These are phyloP conservation scores for Eragrostis curvula DNA, from an alignment of 176 grass and related monocot genomes.

Conservation along the genomic window DNA sequence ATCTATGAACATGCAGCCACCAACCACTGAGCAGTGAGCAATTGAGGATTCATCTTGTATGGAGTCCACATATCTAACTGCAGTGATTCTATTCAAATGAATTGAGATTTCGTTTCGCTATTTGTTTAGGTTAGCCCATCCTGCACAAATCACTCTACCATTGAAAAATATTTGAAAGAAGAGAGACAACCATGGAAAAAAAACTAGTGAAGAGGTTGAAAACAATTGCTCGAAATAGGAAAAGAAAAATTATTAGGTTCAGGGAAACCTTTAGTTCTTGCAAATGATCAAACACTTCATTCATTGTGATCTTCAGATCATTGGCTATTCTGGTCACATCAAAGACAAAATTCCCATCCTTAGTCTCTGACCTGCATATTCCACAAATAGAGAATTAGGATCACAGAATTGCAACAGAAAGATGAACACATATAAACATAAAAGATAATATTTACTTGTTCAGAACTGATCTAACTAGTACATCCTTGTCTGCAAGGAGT, in stretches of 20 bases:
- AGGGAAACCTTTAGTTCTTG: conserved; percentile 77
- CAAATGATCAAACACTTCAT: conserved; percentile 74
- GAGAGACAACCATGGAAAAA: not conserved
- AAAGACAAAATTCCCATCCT: conserved; percentile 85
- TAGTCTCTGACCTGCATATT: conserved; percentile 69
- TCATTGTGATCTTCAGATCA: conserved; percentile 54
- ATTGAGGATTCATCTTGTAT: not conserved
- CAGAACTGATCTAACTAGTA: conserved; percentile 76
- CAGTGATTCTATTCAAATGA: conserved; percentile 15
- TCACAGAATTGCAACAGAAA: conserved; percentile 6
- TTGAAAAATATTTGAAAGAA: not conserved
- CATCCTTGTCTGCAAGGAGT: conserved; percentile 76
- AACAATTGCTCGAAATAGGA: not conserved
- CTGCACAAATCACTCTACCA: not conserved
- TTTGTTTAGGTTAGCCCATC: conserved; percentile 11
- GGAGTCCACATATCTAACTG: conserved; percentile 10
- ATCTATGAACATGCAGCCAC: conserved; percentile 12
- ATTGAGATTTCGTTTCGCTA: not conserved
- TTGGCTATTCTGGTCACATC: conserved; percentile 81
- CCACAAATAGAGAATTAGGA: conserved; percentile 31
- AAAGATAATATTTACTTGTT: conserved; percentile 49
- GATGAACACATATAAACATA: conserved; percentile 12
- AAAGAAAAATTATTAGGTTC: conserved; percentile 32
- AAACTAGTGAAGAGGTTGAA: not conserved
- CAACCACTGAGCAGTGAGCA: not conserved